Percentiles rank a stretch among this genome's conserved stretches.
phyloP scores from a whole-genome alignment of 805 yeast species.

The Diddensiella caesifluorescens region DNA sequence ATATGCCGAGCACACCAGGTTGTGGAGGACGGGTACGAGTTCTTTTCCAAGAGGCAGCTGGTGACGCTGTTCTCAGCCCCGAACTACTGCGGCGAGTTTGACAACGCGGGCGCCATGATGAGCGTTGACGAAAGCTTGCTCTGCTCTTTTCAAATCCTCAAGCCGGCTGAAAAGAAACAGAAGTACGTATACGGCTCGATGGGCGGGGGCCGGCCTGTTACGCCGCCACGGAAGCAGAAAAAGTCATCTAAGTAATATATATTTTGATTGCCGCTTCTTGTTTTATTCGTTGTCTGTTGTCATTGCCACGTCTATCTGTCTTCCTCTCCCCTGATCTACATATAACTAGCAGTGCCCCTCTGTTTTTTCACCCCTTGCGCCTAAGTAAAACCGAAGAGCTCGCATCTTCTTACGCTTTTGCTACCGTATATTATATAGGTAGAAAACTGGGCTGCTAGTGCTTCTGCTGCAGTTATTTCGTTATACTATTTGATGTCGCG shows the following conservation, averaged over 20 bases:
- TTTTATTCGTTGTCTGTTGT: too few relatives aligned
- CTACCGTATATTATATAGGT: too few relatives aligned
- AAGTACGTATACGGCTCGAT: slow-evolving; percentile 44
- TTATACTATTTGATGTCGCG: too few relatives aligned
- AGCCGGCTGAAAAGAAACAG: slow-evolving; percentile 96
- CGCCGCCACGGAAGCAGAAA: slow-evolving; percentile 52
- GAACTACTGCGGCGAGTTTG: slow-evolving; percentile 98
- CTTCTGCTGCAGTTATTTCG: too few relatives aligned
- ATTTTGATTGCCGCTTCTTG: too few relatives aligned
- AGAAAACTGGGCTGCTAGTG: too few relatives aligned
- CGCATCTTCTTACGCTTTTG: too few relatives aligned
- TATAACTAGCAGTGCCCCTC: too few relatives aligned
- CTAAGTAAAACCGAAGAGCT: too few relatives aligned
- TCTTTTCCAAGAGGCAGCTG: slow-evolving; percentile 90
- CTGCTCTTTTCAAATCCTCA: slow-evolving; percentile 87
- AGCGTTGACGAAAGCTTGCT: slow-evolving; percentile 92
- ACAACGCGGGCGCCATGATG: slow-evolving; percentile 99
- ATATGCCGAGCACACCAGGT: slow-evolving; percentile 99
- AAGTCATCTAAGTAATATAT: slow-evolving; percentile 5
- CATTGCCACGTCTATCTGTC: too few relatives aligned
- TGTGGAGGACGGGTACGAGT: slow-evolving; percentile 98
- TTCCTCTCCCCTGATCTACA: too few relatives aligned
- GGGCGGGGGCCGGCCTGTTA: slow-evolving; percentile 45
- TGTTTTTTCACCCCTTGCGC: too few relatives aligned
- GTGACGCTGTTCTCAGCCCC: slow-evolving; percentile 96